Base-by-base conservation (phyloP, 2,329 filamentous ascomycete genomes). In the Rhynchosporium agropyri region DNA sequence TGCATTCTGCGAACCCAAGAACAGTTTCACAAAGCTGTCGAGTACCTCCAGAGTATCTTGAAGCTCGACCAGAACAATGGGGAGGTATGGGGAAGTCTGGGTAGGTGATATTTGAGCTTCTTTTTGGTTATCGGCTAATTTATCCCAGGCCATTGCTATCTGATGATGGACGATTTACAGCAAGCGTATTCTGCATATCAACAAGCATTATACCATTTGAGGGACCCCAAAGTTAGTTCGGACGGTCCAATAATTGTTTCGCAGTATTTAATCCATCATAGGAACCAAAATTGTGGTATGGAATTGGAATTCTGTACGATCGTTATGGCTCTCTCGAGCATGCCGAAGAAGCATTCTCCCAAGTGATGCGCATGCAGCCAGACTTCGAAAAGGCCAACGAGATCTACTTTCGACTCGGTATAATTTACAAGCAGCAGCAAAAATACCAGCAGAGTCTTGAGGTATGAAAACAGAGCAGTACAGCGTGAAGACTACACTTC, bases 351-450 rank as follows among this genome's bases (percentile, higher is more conserved):
- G 95, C 95, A 4, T 98, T 98, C 75, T 97, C 94, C 2, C 92
- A 98, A 74, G 95, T 99, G 66, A 98, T 99, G 95, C 89, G 92
- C 70, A 98, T 99, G 89, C 90, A 97, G 72, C 95, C 94, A 4
- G 89, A 92, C 71, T 98, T 98, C 70, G 95, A 99, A 74, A 99
- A 99, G 83, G 93, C 94, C 62, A 98, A 98, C 73, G 95, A 99
- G 76, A 98, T 99, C 60, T 99, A 98, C 77, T 99, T 99, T 79
- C 87, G 95, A 33, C 84, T 99, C 8, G 95, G 95, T n/a, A 99
- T 99, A 79, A 98, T 99, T 69, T 98, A 98, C 81, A 99, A 99
- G 77, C 94, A 98, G 73, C 95, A 98, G 75, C 89, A 93, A 66
- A 98, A 98, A 76, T 99, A 93, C 75, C 82, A 83, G 58, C 89